Conservation (phyloP, 2,329 filamentous ascomycete species). For the Colletotrichum falcatum region DNA sequence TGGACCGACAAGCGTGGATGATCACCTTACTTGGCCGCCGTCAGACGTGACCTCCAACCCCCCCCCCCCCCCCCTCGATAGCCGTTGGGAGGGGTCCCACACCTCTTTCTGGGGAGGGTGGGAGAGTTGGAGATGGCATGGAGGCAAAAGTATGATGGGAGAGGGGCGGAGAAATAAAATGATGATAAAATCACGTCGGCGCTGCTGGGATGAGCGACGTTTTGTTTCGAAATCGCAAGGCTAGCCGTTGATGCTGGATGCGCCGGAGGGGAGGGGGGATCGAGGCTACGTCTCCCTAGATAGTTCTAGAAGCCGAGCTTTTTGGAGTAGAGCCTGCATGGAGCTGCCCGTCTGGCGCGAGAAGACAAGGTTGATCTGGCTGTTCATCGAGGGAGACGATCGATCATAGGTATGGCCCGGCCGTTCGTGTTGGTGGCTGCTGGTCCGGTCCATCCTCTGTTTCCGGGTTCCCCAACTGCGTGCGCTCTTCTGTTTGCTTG, state of each 20-base stretch:
- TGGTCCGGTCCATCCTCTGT: not conserved
- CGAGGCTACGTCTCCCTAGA: not conserved
- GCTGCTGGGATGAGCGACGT: slow-evolving; percentile 10
- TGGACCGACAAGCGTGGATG: slow-evolving; percentile 5
- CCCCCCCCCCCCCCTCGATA: not conserved
- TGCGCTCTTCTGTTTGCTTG: not conserved
- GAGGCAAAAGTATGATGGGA: not conserved
- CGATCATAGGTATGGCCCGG: not conserved
- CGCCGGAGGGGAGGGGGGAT: no score
- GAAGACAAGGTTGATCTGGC: not conserved
- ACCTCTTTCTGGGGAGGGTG: not conserved
- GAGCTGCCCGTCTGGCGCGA: not conserved
- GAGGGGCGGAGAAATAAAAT: not conserved
- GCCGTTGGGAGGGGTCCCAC: not conserved
- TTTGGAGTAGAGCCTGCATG: not conserved
- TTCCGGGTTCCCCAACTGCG: no score
- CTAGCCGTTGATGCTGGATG: not conserved
- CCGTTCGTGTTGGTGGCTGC: slow-evolving; percentile 3
- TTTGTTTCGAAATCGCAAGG: slow-evolving; percentile 8
- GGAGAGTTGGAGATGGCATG: not conserved
- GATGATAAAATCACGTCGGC: not conserved
- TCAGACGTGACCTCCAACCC: slow-evolving; percentile 14
- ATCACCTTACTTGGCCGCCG: slow-evolving; percentile 14
- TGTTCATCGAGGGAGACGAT: not conserved
- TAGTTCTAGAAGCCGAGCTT: not conserved